Base-by-base conservation (phyloP, 805 yeast species). In the Zygotorulaspora danielsina region DNA sequence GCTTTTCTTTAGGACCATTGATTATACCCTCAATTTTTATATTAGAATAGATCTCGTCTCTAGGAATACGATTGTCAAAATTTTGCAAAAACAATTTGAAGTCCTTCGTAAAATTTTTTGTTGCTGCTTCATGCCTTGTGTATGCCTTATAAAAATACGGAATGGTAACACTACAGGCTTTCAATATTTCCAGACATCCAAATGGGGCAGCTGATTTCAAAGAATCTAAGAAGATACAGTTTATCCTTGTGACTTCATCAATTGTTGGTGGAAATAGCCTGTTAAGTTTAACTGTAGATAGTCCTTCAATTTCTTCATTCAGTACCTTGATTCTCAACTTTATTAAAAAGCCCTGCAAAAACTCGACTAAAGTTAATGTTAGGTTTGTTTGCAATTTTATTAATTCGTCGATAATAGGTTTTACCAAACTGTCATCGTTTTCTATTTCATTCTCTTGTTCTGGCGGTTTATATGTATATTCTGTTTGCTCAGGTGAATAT, bases 61-160 rank as follows among this genome's bases (percentile, higher is more conserved):
- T 48, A 7, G 65, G 62, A 16, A 57, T 45, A 10, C 46, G 34
- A 10, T 52, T 41, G 7, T 49, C 39, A 22, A 65, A 58, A 33
- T 74, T 57, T 19, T 64, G 65, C 5, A 71, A 52, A 41, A 79
- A 72, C 2, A 59, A 61, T 18, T 65, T 67, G 16, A 78, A 63
- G 25, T 67, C 70, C 12, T 63, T 49, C 12, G 72, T 64, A 50
- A 86, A 86, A 38, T 73, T 71, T 48, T 78, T 79, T 8, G 93
- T 75, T 13, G 95, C 96, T 6, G 96, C 96, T 61, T 89, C 95
- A 61, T 90, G 97, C 41, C 97, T 71, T 70, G 88, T 85, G 51
- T 84, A 85, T 0, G 97, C 95, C 55, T 88, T 85, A 65, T 85
- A 90, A 59, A 88, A 90, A 59, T 86, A 87, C 0, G 97, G 96